Evolutionary conservation across 2,329 filamentous ascomycete genomes (phyloP).

Genomic region (Chaetoscypha palmicola): DNA sequence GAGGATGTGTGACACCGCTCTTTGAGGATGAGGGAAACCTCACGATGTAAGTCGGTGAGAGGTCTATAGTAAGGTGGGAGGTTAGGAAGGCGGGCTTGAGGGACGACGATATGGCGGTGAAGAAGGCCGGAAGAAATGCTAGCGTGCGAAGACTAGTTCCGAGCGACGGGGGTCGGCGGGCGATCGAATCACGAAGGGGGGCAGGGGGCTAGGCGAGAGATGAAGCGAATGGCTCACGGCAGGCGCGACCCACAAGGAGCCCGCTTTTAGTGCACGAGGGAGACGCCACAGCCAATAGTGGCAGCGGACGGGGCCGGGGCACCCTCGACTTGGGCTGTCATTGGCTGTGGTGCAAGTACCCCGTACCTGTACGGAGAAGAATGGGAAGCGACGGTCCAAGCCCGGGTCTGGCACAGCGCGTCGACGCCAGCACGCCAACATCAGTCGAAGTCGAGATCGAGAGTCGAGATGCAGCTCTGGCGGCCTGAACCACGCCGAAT

Average conservation of each 20-base stretch:
- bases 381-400: no score
- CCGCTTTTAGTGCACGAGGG: background rate
- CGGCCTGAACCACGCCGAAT: no score
- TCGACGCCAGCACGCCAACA: no score
- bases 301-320: slow-evolving; percentile 1
- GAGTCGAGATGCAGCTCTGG: no score
- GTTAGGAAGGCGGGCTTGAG: slow-evolving; percentile 16
- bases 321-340: background rate
- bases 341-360: no score
- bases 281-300: background rate
- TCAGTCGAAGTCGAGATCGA: no score
- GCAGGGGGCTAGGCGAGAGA: background rate
- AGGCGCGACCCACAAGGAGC: background rate
- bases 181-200: background rate
- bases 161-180: background rate
- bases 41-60: slow-evolving; percentile 29
- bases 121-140: slow-evolving; percentile 16
- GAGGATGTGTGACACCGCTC: slow-evolving; percentile 30
- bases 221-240: background rate
- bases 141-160: slow-evolving; percentile 7
- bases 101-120: slow-evolving; percentile 23
- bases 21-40: slow-evolving; percentile 26
- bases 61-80: slow-evolving; percentile 19
- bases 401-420: no score
- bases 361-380: no score